Evolutionary conservation across 345 rosid species (phyloP).

Genomic region (Aegle marmelos): DNA sequence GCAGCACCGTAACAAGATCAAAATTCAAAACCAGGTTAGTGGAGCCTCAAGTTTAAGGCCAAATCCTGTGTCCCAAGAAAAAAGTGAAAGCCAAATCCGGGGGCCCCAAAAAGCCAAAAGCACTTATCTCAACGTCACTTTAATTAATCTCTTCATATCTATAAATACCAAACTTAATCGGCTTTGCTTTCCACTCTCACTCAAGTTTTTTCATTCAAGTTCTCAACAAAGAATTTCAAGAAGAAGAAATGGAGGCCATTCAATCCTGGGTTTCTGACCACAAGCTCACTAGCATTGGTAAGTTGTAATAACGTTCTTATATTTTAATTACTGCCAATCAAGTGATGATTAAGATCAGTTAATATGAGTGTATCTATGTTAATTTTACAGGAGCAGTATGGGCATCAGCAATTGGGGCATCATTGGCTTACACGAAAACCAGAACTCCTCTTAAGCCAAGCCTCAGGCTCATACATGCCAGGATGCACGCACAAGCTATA

Average conservation of each 20-base stretch:
- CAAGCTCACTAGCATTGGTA: conserved; percentile 66
- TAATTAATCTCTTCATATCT: background rate
- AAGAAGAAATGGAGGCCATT: conserved; percentile 45
- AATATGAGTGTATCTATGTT: background rate
- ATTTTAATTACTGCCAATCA: background rate
- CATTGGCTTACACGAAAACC: conserved; percentile 46
- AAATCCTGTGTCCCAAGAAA: conserved; percentile 31
- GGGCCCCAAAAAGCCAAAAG: conserved; percentile 20
- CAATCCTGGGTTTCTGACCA: conserved; percentile 66
- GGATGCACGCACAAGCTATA: conserved; percentile 79
- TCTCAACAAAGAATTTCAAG: background rate
- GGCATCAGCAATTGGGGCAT: conserved; percentile 64
- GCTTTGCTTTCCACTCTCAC: background rate
- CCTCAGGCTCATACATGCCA: conserved; percentile 69
- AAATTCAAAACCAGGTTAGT: conserved; percentile 15
- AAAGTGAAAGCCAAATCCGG: conserved; percentile 28
- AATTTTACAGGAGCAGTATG: conserved; percentile 48
- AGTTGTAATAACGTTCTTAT: background rate
- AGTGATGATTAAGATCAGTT: background rate
- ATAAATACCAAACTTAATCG: conserved; percentile 17
- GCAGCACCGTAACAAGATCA: background rate
- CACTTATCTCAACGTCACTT: conserved; percentile 10
- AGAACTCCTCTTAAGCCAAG: conserved; percentile 61
- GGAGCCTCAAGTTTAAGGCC: conserved; percentile 32
- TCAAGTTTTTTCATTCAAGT: background rate